Conservation (phyloP, 1,284 basidiomycete genomes). For the Coriolopsis trogii region DNA sequence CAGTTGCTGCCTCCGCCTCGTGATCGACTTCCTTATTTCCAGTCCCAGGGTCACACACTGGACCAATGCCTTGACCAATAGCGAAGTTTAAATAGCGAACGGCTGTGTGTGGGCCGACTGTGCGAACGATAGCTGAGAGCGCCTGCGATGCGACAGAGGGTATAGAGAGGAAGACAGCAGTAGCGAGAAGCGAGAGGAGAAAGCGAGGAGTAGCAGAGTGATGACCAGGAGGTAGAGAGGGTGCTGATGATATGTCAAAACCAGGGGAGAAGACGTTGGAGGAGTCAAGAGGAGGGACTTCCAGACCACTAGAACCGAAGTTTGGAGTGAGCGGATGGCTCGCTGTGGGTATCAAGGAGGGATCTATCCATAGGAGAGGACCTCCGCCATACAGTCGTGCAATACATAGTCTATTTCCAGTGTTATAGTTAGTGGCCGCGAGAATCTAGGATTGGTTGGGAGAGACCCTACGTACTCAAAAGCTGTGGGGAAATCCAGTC, state of each 20-base stretch:
- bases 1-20: constrained; percentile 63
- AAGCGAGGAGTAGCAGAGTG: constrained; percentile 84
- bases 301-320: constrained; percentile 40
- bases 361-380: constrained; percentile 69
- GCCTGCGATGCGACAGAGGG: constrained; percentile 79
- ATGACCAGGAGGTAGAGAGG: constrained; percentile 48
- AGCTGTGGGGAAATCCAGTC: constrained; percentile 2
- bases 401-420: constrained; percentile 68
- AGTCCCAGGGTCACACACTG: constrained; percentile 31
- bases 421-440: background rate
- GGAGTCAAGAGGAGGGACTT: constrained; percentile 26
- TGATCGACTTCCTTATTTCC: constrained; percentile 45
- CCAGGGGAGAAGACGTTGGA: constrained; percentile 27
- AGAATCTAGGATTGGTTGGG: too few relatives aligned
- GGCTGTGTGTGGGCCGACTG: constrained; percentile 81
- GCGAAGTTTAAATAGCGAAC: constrained; percentile 84
- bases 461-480: constrained; percentile 56
- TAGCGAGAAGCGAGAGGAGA: constrained; percentile 85
- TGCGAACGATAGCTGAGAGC: constrained; percentile 70
- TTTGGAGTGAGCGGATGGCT: constrained; percentile 70
- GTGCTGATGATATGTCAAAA: constrained; percentile 26
- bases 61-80: constrained; percentile 71
- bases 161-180: constrained; percentile 85
- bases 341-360: constrained; percentile 67
- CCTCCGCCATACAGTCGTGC: constrained; percentile 87